Evolutionary conservation across 2,329 filamentous ascomycete species (phyloP), one percentile per base, ranked within the genome.

Genomic region (Botrytis medusae): DNA sequence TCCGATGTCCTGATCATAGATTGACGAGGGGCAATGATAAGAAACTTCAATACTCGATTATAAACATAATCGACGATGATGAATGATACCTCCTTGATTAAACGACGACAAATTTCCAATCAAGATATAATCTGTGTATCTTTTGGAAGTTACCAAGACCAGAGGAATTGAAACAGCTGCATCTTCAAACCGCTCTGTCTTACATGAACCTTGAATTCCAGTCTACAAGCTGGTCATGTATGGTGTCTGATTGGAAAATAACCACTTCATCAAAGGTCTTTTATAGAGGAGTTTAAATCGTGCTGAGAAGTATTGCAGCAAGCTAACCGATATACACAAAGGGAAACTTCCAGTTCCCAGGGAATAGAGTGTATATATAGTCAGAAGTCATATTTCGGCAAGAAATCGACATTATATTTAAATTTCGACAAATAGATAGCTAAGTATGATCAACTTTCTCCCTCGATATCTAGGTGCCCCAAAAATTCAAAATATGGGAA

Each of bases 31-130:
- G 7, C 1, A 59, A 32, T 9, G 8, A 32, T 54, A 25, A n/a
- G 7, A 32, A 20, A 10, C 0, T 5, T 18, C 29, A 32, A 20
- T 5, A 0, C 10, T 59, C 29, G 1, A 18, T 6, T 0, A 2
- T 5, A 34, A 0, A 34, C 1, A 5, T 2, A 22, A 59, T 32
- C 16, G 25, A 59, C 54, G 22, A 32, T 12, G 0, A 34, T 34
- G 18, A 20, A 59, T 22, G 3, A 18, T 12, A 34, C 54, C 18
- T n/a, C 18, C 0, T 20, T 12, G 18, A 18, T 59, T 59, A 8
- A 12, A 59, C 34, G 54, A 34, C 18, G 22, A 59, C 2, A 9
- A 34, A 5, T 54, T 54, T 54, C 4, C 7, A 7, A 25, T n/a
- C 12, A 54, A 16, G 12, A 54, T 54, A 54, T 1, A 1, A n/a